These are phyloP conservation scores for Antitrichia curtipendula DNA, from an alignment of 225 moss, liverwort and hornwort species.

Conservation along the genomic window DNA sequence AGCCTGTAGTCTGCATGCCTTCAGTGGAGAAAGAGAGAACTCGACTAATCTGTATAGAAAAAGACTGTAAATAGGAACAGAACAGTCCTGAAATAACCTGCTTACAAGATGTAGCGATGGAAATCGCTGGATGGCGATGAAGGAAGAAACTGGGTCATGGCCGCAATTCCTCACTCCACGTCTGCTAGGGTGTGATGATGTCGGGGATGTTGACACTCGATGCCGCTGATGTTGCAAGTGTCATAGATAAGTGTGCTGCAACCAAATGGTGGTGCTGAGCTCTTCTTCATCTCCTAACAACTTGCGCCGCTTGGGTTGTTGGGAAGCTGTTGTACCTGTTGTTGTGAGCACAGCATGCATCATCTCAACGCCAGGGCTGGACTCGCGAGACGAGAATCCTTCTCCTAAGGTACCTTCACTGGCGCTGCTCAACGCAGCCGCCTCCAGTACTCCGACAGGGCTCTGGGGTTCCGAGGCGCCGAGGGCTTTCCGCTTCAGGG, in stretches of 20 bases:
- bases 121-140: neutral
- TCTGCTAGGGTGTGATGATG: neutral
- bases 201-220: neutral
- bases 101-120: neutral
- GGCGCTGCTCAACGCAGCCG: conserved; percentile 56
- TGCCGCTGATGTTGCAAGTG: neutral
- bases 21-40: neutral
- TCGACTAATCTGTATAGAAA: neutral
- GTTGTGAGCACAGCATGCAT: neutral
- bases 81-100: neutral
- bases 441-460: conserved; percentile 96
- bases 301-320: conserved; percentile 12
- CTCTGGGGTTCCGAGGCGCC: conserved; percentile 60
- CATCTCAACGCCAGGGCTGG: conserved; percentile 54
- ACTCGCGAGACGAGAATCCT: conserved; percentile 75
- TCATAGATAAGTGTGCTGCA: conserved; percentile 4
- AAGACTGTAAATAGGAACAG: neutral
- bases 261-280: neutral
- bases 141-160: neutral
- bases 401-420: conserved; percentile 55
- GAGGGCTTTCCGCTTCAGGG: conserved; percentile 36
- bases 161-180: neutral
- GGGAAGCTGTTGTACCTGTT: neutral
- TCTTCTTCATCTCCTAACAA: conserved; percentile 6
- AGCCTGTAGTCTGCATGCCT: neutral